Base-by-base conservation (phyloP, 2,329 filamentous ascomycete genomes). In the Fusarium xyrophilum region DNA sequence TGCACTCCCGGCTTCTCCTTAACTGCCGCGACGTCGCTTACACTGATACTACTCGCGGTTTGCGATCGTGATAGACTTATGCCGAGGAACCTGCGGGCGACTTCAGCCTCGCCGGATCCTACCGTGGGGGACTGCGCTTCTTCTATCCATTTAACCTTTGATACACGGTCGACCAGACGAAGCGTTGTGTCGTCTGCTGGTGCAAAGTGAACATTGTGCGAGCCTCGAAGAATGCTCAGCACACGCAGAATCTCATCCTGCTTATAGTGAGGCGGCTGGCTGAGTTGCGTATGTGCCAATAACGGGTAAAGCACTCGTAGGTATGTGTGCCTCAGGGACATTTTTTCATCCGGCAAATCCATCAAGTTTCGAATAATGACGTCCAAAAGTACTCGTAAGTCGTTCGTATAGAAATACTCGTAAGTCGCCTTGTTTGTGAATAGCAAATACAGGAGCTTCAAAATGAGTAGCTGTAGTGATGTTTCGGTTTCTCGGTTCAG, bases 331-430 rank as follows among this genome's bases (percentile, higher is more conserved):
- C 95, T 88, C 60, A 99, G 82, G 21, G 88, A 84, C 66, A 85
- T 83, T 65, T 87, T 89, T 76, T 97, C 95, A 74, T 95, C 91
- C 0, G 96, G 96, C 12, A 99, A 84, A 77, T 99, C 96, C 74
- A 98, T 89, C n/a, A 99, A 84, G 75, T 99, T 99, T 43, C 96
- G 92, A 64, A 99, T 93, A 61, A 99, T 93, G 68, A 99, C 96
- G 76, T 99, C 96, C 47, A 98, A 85, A 19, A 99, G 86, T 7
- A 99, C 96, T 61, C 93, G 92, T 32, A 99, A 84, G 75, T 99
- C 96, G 76, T 99, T 99, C 30, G 93, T 97, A 79, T 98, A 99
- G 76, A 99, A 99, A 79, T 98, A 99, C 80, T 99, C 96, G 78
- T 96, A 93, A 0, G 96, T 99, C 19, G 91, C 88, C 59, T 89